Evolutionary conservation across 495 filamentous ascomycete species (phyloP).

Genomic region (Penicillium coprophilum): DNA sequence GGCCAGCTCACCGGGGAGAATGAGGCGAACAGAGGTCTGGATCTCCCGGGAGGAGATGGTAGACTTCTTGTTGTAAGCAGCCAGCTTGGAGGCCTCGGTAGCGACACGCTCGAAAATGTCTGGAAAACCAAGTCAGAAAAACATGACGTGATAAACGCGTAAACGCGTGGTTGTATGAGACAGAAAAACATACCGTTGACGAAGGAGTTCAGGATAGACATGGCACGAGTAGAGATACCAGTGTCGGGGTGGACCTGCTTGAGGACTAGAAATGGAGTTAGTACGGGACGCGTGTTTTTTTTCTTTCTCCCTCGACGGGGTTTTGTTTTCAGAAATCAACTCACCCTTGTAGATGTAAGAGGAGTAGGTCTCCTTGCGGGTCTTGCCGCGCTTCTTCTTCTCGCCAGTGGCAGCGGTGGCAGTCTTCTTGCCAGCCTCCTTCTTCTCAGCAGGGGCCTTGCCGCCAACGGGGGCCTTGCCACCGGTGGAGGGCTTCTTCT

Average conservation of each 20-base stretch:
- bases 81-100: constrained; percentile 97
- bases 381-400: constrained; percentile 99
- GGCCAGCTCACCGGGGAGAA: constrained; percentile 96
- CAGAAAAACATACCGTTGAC: constrained; percentile 87
- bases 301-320: too few relatives aligned
- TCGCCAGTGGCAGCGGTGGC: constrained; percentile 79
- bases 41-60: constrained; percentile 99
- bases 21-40: constrained; percentile 97
- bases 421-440: constrained; percentile 99
- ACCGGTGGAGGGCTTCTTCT: constrained; percentile 95
- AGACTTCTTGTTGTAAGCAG: constrained; percentile 99
- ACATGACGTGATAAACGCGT: constrained; percentile 4
- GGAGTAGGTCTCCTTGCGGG: constrained; percentile 99
- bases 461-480: constrained; percentile 91
- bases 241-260: constrained; percentile 99
- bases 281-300: constrained; percentile 34
- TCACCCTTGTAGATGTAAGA: constrained; percentile 99
- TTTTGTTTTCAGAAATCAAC: constrained; percentile 25
- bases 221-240: constrained; percentile 99
- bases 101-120: constrained; percentile 99
- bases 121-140: constrained; percentile 37
- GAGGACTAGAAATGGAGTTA: constrained; percentile 63
- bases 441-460: constrained; percentile 92
- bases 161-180: neutral
- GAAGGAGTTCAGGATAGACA: constrained; percentile 99